phyloP scores from a whole-genome alignment of 1,139 yeast species.

The Meyerozyma smithsonii region DNA sequence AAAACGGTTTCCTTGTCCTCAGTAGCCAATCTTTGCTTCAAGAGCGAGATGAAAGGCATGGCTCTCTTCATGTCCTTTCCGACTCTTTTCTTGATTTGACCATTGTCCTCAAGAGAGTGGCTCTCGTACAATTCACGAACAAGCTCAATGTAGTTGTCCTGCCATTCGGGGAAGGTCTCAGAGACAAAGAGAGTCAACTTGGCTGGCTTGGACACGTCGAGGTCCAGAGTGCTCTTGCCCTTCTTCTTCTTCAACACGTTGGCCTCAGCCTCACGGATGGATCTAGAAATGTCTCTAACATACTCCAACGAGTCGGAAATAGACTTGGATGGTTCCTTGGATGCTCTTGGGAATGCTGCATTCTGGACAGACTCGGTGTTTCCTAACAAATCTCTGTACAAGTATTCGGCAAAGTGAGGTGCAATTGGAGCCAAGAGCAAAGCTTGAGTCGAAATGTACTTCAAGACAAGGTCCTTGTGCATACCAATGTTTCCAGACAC shows the following conservation, averaged over 20 bases:
- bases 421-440: constrained; percentile 87
- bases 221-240: constrained; percentile 69
- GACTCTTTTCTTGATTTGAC: constrained; percentile 54
- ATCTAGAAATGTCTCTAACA: constrained; percentile 70
- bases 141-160: constrained; percentile 77
- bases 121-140: constrained; percentile 74
- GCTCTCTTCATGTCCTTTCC: constrained; percentile 89
- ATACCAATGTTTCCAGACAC: constrained; percentile 55
- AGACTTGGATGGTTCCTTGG: constrained; percentile 58
- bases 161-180: constrained; percentile 94
- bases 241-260: constrained; percentile 86
- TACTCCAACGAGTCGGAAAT: constrained; percentile 69
- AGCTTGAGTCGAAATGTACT: constrained; percentile 82
- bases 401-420: constrained; percentile 91
- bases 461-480: constrained; percentile 78
- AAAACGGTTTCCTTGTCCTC: constrained; percentile 76
- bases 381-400: constrained; percentile 78
- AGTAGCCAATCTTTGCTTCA: constrained; percentile 70
- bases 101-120: constrained; percentile 57
- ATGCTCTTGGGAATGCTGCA: constrained; percentile 73
- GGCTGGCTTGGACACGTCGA: constrained; percentile 70
- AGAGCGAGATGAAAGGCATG: constrained; percentile 89
- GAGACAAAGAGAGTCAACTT: constrained; percentile 70
- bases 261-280: constrained; percentile 91
- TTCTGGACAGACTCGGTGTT: constrained; percentile 58